phyloP scores from a whole-genome alignment of 2,329 filamentous ascomycete genomes.

The Cladophialophora bantiana region DNA sequence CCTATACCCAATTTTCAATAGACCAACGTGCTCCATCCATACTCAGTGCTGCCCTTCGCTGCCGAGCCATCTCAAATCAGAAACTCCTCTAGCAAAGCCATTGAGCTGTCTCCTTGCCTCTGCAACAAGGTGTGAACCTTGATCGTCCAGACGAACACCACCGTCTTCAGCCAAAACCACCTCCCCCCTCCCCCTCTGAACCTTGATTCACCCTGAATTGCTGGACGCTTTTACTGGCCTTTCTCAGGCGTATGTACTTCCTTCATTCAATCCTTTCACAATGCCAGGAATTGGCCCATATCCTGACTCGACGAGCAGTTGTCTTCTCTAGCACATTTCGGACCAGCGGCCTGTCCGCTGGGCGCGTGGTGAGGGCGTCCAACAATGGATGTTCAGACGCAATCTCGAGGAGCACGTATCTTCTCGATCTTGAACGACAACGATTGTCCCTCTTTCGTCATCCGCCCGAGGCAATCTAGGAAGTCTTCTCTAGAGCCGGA shows the following conservation, averaged over 20 bases:
- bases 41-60: not conserved
- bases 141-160: not conserved
- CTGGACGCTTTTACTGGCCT: conserved; percentile 8
- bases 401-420: conserved; percentile 40
- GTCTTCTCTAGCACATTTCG: conserved; percentile 29
- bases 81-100: not conserved
- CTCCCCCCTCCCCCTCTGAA: not conserved
- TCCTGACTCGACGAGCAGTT: conserved; percentile 23
- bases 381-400: conserved; percentile 43
- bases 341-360: conserved; percentile 39
- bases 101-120: not conserved
- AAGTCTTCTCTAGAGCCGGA: conserved; percentile 33
- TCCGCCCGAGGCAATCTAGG: conserved; percentile 45
- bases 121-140: not conserved
- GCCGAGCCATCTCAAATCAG: not conserved
- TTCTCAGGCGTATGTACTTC: conserved; percentile 26
- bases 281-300: not conserved
- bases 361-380: conserved; percentile 35
- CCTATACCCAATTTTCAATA: conserved; percentile 4
- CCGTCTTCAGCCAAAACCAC: not conserved
- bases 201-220: not conserved
- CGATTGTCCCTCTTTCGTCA: conserved; percentile 55
- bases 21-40: not conserved
- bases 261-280: not conserved
- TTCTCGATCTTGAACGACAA: conserved; percentile 57